phyloP scores from a whole-genome alignment of 768 basidiomycete genomes.

The Kwoniella newhampshirensis region DNA sequence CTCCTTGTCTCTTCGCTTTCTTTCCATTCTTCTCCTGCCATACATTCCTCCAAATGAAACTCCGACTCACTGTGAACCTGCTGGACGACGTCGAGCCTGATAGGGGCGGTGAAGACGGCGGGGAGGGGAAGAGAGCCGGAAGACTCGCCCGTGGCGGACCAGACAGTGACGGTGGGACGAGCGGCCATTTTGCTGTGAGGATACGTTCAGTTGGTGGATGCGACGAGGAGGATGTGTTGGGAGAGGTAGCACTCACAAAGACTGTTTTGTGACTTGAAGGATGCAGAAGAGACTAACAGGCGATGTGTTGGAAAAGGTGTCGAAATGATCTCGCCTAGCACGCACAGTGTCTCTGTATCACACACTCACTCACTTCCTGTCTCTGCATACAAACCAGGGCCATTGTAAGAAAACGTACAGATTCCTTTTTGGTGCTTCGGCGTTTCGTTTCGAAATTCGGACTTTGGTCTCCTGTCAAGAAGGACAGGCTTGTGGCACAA shows the following conservation, averaged over 20 bases:
- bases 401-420: background rate
- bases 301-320: background rate
- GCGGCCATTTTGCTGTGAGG: constrained; percentile 68
- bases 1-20: background rate
- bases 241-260: constrained; percentile 11
- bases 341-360: too few species aligned
- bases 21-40: background rate
- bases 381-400: constrained; percentile 1
- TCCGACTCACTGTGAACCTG: constrained; percentile 94
- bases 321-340: constrained; percentile 1
- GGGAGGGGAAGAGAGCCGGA: constrained; percentile 88
- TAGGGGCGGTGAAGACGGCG: constrained; percentile 95
- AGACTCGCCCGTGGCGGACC: constrained; percentile 73
- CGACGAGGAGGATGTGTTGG: background rate
- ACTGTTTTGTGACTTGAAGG: constrained; percentile 25
- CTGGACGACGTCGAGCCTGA: constrained; percentile 95
- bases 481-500: constrained; percentile 4
- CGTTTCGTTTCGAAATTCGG: constrained; percentile 20
- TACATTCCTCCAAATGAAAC: background rate
- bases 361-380: too few species aligned
- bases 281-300: constrained; percentile 4
- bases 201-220: background rate
- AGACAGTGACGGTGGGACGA: constrained; percentile 85
- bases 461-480: background rate
- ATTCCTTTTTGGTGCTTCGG: constrained; percentile 5